These are phyloP conservation scores for Globisporangium middletonii DNA, from an alignment of 352 stramenopile genomes.

Conservation along the genomic window DNA sequence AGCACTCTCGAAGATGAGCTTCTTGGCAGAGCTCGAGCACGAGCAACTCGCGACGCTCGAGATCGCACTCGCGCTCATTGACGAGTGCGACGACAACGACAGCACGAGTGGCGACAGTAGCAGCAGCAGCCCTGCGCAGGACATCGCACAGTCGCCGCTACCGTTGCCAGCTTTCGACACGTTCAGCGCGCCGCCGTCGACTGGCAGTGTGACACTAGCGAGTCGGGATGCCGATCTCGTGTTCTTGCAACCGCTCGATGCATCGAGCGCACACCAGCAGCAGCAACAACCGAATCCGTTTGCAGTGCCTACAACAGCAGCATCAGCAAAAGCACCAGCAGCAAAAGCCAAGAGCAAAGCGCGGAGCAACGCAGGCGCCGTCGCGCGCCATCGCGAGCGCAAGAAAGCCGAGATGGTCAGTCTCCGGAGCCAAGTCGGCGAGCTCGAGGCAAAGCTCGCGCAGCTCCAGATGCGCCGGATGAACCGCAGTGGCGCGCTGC, in stretches of 20 bases:
- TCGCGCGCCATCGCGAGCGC: slow-evolving; percentile 10
- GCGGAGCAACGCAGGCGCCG: slow-evolving; percentile 11
- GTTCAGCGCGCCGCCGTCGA: background rate
- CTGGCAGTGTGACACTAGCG: background rate
- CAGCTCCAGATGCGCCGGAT: slow-evolving; percentile 3
- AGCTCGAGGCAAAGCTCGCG: slow-evolving; percentile 9
- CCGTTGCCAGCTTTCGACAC: background rate
- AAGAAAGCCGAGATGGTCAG: slow-evolving; percentile 8
- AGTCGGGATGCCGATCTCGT: background rate
- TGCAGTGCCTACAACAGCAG: background rate
- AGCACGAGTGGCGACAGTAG: background rate
- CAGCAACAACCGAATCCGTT: background rate
- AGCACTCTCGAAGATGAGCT: slow-evolving; percentile 6
- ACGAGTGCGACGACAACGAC: slow-evolving; percentile 11
- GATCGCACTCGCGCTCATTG: slow-evolving; percentile 17
- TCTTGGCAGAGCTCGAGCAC: slow-evolving; percentile 10
- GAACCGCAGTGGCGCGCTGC: background rate
- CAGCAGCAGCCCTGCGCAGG: background rate
- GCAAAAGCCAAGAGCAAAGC: background rate
- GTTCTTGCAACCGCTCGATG: background rate
- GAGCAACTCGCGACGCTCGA: slow-evolving; percentile 19
- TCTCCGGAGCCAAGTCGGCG: slow-evolving; percentile 5
- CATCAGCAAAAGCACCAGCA: background rate
- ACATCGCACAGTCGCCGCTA: background rate
- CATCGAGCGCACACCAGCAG: background rate